Evolutionary conservation across 345 rosid species (phyloP), one percentile per base, ranked within the genome.

Genomic region (Aquilaria sinensis): DNA sequence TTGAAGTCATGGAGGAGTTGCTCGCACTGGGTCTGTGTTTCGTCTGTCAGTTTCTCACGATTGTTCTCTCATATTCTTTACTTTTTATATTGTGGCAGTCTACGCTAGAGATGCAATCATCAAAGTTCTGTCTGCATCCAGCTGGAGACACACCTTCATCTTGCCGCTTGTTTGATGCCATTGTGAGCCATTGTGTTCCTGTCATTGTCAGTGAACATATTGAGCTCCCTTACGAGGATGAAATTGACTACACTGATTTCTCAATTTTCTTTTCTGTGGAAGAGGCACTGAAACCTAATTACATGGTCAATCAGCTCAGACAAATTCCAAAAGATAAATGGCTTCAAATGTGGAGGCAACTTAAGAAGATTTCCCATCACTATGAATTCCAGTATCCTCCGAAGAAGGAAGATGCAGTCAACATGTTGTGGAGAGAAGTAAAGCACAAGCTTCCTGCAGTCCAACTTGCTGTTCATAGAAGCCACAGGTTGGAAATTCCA

Each of bases 131-230:
- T 65, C 81, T 92, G 47, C 80, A 87, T 79, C 96, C 93, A 47
- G 96, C 90, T 3, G 97, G 98, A 57, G 98, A 92, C 57, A 87
- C 98, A 12, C 98, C 98, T 56, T 87, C 98, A 46, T 90, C 98
- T 45, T 87, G 93, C 75, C 86, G 97, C 16, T 70, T 89, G 31
- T 92, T 89, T 47, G 96, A 89, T 51, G 98, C 96, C 31, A 85
- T 89, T 56, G 91, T 82, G 64, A 89, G 96, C 75, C 95, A 87
- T 75, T 89, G 98, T 71, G 74, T 89, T 53, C 97, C 98, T 0
- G 91, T 89, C 55, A 83, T 92, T 56, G 80, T 89, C 69, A 89
- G 98, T 31, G 88, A 92, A 73, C 78, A 66, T 56, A 82, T 92
- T 4, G 96, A 92, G 82, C 87, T 92, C 15, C 96, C 98, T 1